Evolutionary conservation across 2,329 filamentous ascomycete species (phyloP).

Genomic region (Trichoderma sp.): DNA sequence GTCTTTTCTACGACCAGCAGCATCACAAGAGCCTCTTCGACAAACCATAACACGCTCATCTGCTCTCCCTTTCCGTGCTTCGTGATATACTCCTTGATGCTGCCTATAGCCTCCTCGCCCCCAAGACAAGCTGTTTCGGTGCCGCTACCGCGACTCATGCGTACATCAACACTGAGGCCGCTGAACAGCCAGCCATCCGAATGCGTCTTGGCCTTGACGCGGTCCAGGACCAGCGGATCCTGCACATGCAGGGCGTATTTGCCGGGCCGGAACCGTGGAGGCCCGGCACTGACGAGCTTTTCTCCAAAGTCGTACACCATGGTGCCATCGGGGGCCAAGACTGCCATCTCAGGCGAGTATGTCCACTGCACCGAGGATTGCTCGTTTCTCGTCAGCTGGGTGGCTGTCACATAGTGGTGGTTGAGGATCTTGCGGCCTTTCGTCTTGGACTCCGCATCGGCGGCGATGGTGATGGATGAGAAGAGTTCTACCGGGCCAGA

Average conservation of each 20-base stretch:
- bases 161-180: constrained; percentile 41
- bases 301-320: constrained; percentile 40
- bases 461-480: constrained; percentile 39
- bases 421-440: constrained; percentile 40
- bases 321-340: constrained; percentile 38
- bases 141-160: constrained; percentile 37
- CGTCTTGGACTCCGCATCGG: constrained; percentile 36
- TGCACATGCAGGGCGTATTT: constrained; percentile 40
- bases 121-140: constrained; percentile 10
- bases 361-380: constrained; percentile 39
- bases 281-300: not conserved
- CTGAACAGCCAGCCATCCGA: constrained; percentile 42
- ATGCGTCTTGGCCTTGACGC: constrained; percentile 41
- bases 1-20: constrained; percentile 40
- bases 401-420: constrained; percentile 43
- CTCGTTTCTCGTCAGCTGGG: constrained; percentile 42
- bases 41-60: constrained; percentile 44
- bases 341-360: constrained; percentile 40
- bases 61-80: constrained; percentile 41
- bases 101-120: constrained; percentile 26
- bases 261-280: constrained; percentile 34
- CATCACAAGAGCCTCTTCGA: constrained; percentile 42
- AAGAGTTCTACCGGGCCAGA: constrained; percentile 41
- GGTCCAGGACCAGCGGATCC: constrained; percentile 41
- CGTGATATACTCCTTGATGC: constrained; percentile 42